Base-by-base conservation (phyloP, 352 stramenopile species). In the Phytophthora ramorum region DNA sequence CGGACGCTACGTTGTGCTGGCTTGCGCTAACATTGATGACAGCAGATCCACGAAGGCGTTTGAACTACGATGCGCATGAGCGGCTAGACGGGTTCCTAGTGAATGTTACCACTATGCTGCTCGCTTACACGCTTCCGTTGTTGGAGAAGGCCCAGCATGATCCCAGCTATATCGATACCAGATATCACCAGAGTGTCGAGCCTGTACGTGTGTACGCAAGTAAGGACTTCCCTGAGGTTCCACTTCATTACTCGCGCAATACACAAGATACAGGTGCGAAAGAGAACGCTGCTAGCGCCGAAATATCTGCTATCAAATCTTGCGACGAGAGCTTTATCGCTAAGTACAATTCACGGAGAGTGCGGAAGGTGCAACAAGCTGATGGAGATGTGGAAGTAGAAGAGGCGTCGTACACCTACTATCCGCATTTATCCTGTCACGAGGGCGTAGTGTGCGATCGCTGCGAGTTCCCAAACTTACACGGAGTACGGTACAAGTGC, bases 361-460 rank as follows among this genome's bases (percentile, higher is more conserved):
- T n/a, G 49, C 35, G 10, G 34, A 66, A 28, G 44, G 24, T 41
- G 4, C n/a, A n/a, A n/a, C 45, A 46, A 9, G 37, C 52, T 22
- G 57, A 41, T 19, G 28, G 51, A 17, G 46, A 52, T 12, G 17
- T 19, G 16, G 22, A 52, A 22, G 5, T 53, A 1, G 10, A 20
- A 6, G 49, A 65, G 6, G 24, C 32, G 7, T 19, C 60, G 17
- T 50, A 34, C 19, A 53, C 46, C 2, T 93, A 78, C 51, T 93
- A 92, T 45, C 85, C 83, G n/a, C 51, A 52, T 4, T 59, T 76
- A 32, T 75, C 72, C 0, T 79, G 72, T 20, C 83, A 94, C 67
- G 78, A 82, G 44, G 83, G 84, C 19, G 81, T 94, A 7, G 79
- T 86, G 17, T 94, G 86, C 48, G 85, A 94, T 44, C 78, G 81